Evolutionary conservation across 2,329 filamentous ascomycete genomes (phyloP).

Genomic region (Pseudocercospora vitis): DNA sequence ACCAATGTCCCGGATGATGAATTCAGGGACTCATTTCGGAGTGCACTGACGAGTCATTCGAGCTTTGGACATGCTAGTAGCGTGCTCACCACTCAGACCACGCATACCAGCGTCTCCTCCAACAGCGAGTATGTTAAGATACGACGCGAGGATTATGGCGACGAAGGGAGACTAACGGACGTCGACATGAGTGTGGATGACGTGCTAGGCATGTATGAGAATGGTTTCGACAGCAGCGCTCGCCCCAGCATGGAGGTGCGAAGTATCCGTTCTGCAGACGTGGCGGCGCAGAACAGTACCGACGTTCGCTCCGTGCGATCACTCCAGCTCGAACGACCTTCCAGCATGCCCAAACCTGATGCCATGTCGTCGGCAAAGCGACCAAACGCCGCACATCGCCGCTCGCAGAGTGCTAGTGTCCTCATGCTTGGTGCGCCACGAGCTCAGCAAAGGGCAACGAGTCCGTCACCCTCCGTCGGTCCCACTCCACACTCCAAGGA

Average conservation of each 20-base stretch:
- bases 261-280: slow-evolving; percentile 25
- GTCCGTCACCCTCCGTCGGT: slow-evolving; percentile 10
- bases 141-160: slow-evolving; percentile 42
- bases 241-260: slow-evolving; percentile 29
- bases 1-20: slow-evolving; percentile 32
- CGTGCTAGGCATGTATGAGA: slow-evolving; percentile 60
- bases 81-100: slow-evolving; percentile 73
- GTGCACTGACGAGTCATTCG: slow-evolving; percentile 59
- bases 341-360: slow-evolving; percentile 22
- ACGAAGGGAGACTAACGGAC: slow-evolving; percentile 36
- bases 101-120: slow-evolving; percentile 78
- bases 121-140: slow-evolving; percentile 70
- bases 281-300: slow-evolving; percentile 21
- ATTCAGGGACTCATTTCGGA: slow-evolving; percentile 60
- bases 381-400: slow-evolving; percentile 29
- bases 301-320: slow-evolving; percentile 25
- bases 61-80: slow-evolving; percentile 56
- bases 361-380: slow-evolving; percentile 18
- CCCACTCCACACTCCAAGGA: slow-evolving; percentile 10
- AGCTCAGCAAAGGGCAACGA: slow-evolving; percentile 15
- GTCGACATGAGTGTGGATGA: slow-evolving; percentile 60
- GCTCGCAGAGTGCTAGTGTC: slow-evolving; percentile 38
- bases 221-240: slow-evolving; percentile 50
- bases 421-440: slow-evolving; percentile 25
- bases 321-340: slow-evolving; percentile 26